These are phyloP conservation scores for Hortiboletus flavorubellus DNA, from an alignment of 768 basidiomycete genomes.

Conservation along the genomic window DNA sequence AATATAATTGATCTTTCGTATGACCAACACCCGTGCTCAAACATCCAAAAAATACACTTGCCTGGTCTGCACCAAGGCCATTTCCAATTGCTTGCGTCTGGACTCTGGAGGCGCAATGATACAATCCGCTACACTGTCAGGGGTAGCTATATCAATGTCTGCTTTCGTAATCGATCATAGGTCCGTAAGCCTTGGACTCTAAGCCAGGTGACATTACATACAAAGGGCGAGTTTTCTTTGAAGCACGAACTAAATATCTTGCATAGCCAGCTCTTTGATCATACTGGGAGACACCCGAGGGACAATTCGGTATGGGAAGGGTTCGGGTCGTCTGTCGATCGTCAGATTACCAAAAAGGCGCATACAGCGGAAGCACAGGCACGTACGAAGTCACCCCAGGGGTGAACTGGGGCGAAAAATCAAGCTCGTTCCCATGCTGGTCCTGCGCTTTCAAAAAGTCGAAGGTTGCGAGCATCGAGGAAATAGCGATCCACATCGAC, in stretches of 20 bases:
- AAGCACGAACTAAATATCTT: constrained; percentile 2
- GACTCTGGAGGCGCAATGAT: background rate
- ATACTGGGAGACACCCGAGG: constrained; percentile 12
- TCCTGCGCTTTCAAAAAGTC: constrained; percentile 23
- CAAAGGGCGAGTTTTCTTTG: background rate
- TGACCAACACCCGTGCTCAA: background rate
- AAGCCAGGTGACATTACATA: background rate
- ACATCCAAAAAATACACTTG: constrained; percentile 3
- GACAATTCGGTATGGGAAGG: constrained; percentile 21
- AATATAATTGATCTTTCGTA: background rate
- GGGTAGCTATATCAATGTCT: background rate
- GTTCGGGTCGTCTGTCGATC: constrained; percentile 18
- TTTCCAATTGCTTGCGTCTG: background rate
- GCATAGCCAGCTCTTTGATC: constrained; percentile 12
- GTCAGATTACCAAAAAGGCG: background rate
- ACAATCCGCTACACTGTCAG: background rate
- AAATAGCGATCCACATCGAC: constrained; percentile 27
- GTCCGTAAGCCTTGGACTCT: background rate
- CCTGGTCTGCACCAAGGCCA: constrained; percentile 1
- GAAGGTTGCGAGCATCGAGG: constrained; percentile 23
- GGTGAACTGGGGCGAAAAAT: constrained; percentile 23
- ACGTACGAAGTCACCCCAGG: constrained; percentile 20
- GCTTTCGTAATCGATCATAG: background rate
- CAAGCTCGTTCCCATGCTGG: constrained; percentile 21
- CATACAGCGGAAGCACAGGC: background rate